phyloP scores from a whole-genome alignment of 192 early-diverging fungal genomes.

The Cetraspora pellucida region DNA sequence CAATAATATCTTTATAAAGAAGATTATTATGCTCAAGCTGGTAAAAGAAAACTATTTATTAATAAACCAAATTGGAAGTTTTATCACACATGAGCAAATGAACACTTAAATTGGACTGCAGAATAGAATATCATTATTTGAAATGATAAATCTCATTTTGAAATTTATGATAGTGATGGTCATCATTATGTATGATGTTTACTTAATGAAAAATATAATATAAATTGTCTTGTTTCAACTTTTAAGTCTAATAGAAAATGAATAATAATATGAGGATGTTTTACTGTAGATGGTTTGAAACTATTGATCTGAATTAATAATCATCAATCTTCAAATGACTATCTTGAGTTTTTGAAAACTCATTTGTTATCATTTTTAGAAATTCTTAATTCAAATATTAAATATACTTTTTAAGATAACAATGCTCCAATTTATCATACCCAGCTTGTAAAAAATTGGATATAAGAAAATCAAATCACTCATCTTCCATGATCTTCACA shows the following conservation, averaged over 20 bases:
- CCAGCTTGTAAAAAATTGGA: neutral
- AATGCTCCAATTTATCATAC: slow-evolving; percentile 7
- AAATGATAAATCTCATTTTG: slow-evolving; percentile 25
- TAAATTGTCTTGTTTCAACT: too few relatives aligned
- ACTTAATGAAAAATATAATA: too few relatives aligned
- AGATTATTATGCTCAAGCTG: neutral
- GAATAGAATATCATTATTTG: slow-evolving; percentile 25
- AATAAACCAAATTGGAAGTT: neutral
- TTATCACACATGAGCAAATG: neutral
- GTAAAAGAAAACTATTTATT: slow-evolving; percentile 4
- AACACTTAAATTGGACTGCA: neutral
- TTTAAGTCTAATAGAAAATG: slow-evolving; percentile 7
- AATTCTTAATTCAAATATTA: too few relatives aligned
- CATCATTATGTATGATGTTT: neutral
- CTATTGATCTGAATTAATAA: neutral
- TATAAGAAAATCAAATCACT: neutral
- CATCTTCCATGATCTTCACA: slow-evolving; percentile 14
- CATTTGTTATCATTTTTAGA: neutral
- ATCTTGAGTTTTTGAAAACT: neutral
- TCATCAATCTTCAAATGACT: neutral
- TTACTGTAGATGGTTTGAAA: neutral
- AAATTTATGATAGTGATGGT: neutral
- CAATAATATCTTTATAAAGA: slow-evolving; percentile 10
- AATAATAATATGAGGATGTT: slow-evolving; percentile 6
- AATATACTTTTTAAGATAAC: slow-evolving; percentile 18